A percentile compares a stretch with the other conserved stretches of the same genome.
Evolutionary conservation across 2,329 filamentous ascomycete species (phyloP).

Genomic region (Purpureocillium takamizusanense): DNA sequence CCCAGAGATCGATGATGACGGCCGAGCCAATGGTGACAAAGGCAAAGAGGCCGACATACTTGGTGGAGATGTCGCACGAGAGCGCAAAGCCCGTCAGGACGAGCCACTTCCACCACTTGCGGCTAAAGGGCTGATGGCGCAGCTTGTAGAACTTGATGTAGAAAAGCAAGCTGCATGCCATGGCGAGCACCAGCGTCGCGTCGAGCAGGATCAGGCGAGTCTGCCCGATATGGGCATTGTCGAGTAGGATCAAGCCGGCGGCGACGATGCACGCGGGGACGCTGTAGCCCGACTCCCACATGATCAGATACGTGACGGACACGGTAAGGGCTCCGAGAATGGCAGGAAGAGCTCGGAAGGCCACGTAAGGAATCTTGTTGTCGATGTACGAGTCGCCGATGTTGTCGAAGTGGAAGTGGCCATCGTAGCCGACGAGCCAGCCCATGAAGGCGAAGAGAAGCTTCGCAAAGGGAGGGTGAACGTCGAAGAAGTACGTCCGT

Average conservation of each 20-base stretch:
- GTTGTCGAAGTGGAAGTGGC: constrained; percentile 96
- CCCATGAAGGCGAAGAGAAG: constrained; percentile 94
- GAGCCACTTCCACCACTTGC: constrained; percentile 99
- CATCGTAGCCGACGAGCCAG: constrained; percentile 96
- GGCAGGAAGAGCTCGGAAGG: constrained; percentile 88
- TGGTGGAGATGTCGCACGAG: constrained; percentile 96
- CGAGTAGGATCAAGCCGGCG: constrained; percentile 78
- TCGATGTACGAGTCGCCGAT: constrained; percentile 97
- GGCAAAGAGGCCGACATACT: constrained; percentile 94
- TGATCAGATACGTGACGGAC: constrained; percentile 89
- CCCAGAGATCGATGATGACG: constrained; percentile 91
- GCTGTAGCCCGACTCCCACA: constrained; percentile 99
- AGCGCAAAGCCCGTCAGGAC: constrained; percentile 88
- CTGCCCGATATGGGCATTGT: constrained; percentile 97
- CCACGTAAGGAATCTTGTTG: constrained; percentile 96
- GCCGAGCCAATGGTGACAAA: constrained; percentile 96
- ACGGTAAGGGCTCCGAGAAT: constrained; percentile 88
- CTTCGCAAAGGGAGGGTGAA: constrained; percentile 96
- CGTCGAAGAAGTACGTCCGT: constrained; percentile 98
- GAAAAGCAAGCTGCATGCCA: constrained; percentile 87
- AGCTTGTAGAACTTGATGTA: constrained; percentile 98
- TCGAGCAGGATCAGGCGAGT: constrained; percentile 91
- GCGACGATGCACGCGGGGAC: constrained; percentile 85
- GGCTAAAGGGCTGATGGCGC: constrained; percentile 76
- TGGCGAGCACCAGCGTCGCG: constrained; percentile 86